Percentiles rank a stretch among this genome's conserved stretches.
These are phyloP conservation scores for Candida corydali DNA, from an alignment of 805 yeast species.

Conservation along the genomic window DNA sequence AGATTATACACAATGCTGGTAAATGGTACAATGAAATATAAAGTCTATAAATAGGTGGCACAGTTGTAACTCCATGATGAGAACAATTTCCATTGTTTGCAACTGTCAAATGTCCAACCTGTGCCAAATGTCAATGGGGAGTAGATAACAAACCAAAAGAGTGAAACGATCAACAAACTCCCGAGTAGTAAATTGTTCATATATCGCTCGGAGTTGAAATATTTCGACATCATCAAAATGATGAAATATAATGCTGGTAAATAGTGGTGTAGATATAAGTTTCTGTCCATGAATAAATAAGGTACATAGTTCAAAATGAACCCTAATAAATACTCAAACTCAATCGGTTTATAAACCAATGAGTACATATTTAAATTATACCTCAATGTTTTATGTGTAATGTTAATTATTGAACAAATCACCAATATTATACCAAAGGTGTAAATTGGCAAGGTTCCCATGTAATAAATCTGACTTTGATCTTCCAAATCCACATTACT, in stretches of 20 bases:
- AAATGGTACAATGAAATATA: slow-evolving; percentile 36
- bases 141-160: slow-evolving; percentile 23
- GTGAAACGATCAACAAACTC: slow-evolving; percentile 14
- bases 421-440: slow-evolving; percentile 39
- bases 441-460: slow-evolving; percentile 65
- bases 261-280: slow-evolving; percentile 44
- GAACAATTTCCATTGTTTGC: slow-evolving; percentile 33
- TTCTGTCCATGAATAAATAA: slow-evolving; percentile 39
- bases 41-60: slow-evolving; percentile 15
- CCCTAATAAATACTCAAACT: slow-evolving; percentile 29
- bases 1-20: slow-evolving; percentile 47
- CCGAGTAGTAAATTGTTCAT: slow-evolving; percentile 24
- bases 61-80: slow-evolving; percentile 45
- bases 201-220: slow-evolving; percentile 30
- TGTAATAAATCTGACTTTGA: slow-evolving; percentile 43
- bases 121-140: slow-evolving; percentile 46
- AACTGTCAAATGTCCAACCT: slow-evolving; percentile 40
- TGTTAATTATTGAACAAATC: slow-evolving; percentile 18
- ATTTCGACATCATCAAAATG: slow-evolving; percentile 41
- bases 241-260: slow-evolving; percentile 49
- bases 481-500: slow-evolving; percentile 30
- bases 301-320: slow-evolving; percentile 60
- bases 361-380: slow-evolving; percentile 14
- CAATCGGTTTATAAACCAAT: slow-evolving; percentile 27
- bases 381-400: background rate